These are phyloP conservation scores for Fusarium proliferatum DNA, from an alignment of 2,329 filamentous ascomycete genomes.

Conservation along the genomic window DNA sequence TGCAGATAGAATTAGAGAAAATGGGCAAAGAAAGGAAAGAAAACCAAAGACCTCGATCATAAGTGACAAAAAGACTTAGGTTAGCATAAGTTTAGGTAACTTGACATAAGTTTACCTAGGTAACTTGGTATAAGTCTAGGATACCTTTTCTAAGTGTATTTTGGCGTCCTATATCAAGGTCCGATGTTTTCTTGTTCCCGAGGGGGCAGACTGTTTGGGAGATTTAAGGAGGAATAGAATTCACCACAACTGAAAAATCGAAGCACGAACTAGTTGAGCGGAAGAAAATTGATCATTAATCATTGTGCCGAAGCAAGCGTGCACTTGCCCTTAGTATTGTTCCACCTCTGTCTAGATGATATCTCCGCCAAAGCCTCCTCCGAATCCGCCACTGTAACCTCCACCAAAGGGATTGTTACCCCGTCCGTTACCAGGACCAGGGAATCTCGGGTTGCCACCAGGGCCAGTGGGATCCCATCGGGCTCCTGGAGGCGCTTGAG, in stretches of 20 bases:
- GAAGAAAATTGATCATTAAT: not conserved
- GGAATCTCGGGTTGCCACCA: conserved; percentile 62
- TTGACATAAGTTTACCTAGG: not conserved
- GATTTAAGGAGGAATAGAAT: not conserved
- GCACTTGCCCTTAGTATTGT: not conserved
- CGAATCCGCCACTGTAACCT: conserved; percentile 51
- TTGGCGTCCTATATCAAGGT: not conserved
- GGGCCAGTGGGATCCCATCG: conserved; percentile 90
- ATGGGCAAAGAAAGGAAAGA: not conserved
- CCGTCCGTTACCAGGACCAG: conserved; percentile 56
- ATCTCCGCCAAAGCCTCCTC: conserved; percentile 42
- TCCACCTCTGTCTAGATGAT: conserved; percentile 41
- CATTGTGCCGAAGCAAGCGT: conserved; percentile 29
- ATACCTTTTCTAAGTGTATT: not conserved
- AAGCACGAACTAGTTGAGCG: not conserved
- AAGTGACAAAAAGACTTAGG: not conserved
- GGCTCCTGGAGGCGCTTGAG: conserved; percentile 86
- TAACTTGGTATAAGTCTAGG: not conserved
- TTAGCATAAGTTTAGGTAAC: not conserved
- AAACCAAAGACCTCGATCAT: not conserved
- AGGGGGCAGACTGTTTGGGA: conserved; percentile 3
- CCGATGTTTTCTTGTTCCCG: not conserved
- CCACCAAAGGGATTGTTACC: conserved; percentile 55
- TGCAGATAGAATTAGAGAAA: conserved; percentile 36
- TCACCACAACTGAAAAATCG: not conserved